Conservation (phyloP, 2,329 filamentous ascomycete species). For the Graphilbum fragrans region DNA sequence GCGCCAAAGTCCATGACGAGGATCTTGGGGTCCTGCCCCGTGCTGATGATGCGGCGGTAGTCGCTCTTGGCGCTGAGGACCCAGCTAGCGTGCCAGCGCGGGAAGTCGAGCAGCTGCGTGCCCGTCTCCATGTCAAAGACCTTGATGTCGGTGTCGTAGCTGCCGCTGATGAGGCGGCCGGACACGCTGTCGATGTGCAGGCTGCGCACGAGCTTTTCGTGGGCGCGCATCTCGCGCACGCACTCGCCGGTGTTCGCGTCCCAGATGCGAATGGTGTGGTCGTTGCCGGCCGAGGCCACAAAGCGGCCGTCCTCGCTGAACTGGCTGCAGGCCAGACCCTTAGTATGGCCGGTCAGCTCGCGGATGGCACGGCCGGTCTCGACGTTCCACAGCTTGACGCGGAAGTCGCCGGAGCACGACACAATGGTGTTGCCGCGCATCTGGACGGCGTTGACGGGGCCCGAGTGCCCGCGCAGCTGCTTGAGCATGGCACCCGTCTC, state of each 20-base stretch:
- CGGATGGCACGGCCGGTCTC: constrained; percentile 78
- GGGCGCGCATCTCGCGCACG: constrained; percentile 68
- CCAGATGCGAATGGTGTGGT: constrained; percentile 92
- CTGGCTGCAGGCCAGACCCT: constrained; percentile 89
- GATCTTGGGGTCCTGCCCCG: constrained; percentile 86
- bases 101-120: constrained; percentile 67
- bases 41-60: constrained; percentile 87
- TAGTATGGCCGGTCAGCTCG: constrained; percentile 81
- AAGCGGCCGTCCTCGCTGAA: constrained; percentile 92
- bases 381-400: constrained; percentile 92
- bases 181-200: constrained; percentile 83
- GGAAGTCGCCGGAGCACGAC: constrained; percentile 85
- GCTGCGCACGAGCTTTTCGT: constrained; percentile 76
- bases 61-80: constrained; percentile 93
- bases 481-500: constrained; percentile 63
- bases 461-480: constrained; percentile 72
- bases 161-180: constrained; percentile 77
- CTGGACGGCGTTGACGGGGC: constrained; percentile 93
- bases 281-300: constrained; percentile 88
- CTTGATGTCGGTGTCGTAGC: constrained; percentile 91
- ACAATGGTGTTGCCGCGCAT: constrained; percentile 87
- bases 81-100: constrained; percentile 95
- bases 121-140: constrained; percentile 83
- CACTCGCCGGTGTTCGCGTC: constrained; percentile 83
- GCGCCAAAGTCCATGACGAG: constrained; percentile 86